Conservation (phyloP, 768 basidiomycete genomes). For the Amanita thiersii region DNA sequence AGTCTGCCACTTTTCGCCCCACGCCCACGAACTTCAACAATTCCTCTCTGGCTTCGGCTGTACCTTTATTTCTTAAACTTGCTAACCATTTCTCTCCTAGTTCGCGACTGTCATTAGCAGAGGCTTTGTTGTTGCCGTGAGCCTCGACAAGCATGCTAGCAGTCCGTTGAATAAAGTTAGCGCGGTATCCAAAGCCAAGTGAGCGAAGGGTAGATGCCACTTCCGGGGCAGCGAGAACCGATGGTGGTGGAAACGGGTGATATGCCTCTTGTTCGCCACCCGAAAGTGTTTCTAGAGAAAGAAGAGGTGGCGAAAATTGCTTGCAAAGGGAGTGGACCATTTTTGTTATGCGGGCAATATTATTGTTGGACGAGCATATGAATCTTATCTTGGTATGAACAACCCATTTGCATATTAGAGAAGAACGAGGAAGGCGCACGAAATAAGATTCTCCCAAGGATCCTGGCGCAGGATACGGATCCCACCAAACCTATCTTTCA, state of each 20-base stretch:
- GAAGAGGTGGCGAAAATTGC: slow-evolving; percentile 63
- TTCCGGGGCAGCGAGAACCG: slow-evolving; percentile 46
- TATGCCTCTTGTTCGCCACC: slow-evolving; percentile 32
- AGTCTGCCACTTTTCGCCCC: slow-evolving; percentile 95
- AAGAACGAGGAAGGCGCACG: slow-evolving; percentile 46
- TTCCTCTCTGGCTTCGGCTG: slow-evolving; percentile 59
- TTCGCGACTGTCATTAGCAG: slow-evolving; percentile 24
- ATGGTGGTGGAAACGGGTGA: slow-evolving; percentile 82
- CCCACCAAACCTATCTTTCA: slow-evolving; percentile 63
- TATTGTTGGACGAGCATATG: slow-evolving; percentile 97
- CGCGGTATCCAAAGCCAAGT: slow-evolving; percentile 94
- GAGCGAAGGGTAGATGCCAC: slow-evolving; percentile 61
- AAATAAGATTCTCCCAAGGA: slow-evolving; percentile 92
- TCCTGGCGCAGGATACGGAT: slow-evolving; percentile 87
- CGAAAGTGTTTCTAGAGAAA: slow-evolving; percentile 27
- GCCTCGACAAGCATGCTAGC: slow-evolving; percentile 67
- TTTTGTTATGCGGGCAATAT: slow-evolving; percentile 88
- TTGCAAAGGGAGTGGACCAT: slow-evolving; percentile 83
- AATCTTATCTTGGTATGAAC: slow-evolving; percentile 44
- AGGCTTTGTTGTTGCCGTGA: slow-evolving; percentile 23
- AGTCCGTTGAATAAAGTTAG: slow-evolving; percentile 79
- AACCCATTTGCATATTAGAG: neutral
- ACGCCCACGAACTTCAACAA: slow-evolving; percentile 84
- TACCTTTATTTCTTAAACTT: slow-evolving; percentile 39
- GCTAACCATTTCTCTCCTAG: slow-evolving; percentile 54